Conservation (phyloP, 2,329 filamentous ascomycete species). For the Trichophyton benhamiae region DNA sequence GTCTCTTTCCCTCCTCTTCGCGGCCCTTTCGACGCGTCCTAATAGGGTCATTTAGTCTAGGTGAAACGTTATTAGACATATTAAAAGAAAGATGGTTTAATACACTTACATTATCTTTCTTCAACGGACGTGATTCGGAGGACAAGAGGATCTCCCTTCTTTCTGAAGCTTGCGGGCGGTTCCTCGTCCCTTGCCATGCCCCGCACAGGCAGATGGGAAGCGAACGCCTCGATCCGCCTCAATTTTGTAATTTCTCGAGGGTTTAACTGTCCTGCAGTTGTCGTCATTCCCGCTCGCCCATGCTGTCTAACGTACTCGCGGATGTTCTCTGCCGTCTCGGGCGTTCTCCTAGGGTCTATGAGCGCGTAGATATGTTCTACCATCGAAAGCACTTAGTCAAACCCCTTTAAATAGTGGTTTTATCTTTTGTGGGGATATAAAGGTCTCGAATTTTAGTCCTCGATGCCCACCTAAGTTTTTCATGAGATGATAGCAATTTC, state of each 20-base stretch:
- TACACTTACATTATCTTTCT: neutral
- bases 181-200: neutral
- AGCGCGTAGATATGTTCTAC: neutral
- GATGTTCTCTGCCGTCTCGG: neutral
- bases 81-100: neutral
- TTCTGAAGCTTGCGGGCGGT: neutral
- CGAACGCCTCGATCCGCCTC: neutral
- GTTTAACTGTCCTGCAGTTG: neutral
- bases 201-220: neutral
- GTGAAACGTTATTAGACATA: neutral
- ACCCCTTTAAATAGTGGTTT: neutral
- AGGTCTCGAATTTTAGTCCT: too few relatives aligned
- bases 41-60: neutral
- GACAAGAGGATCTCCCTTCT: neutral
- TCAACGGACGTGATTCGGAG: neutral
- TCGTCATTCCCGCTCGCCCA: neutral
- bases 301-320: neutral
- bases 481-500: too few relatives aligned
- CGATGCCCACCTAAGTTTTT: too few relatives aligned
- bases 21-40: neutral
- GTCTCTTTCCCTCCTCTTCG: neutral
- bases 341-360: neutral
- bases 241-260: neutral
- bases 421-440: neutral
- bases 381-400: neutral